Conservation (phyloP, 2,329 filamentous ascomycete genomes). For the Botrytis fabae region DNA sequence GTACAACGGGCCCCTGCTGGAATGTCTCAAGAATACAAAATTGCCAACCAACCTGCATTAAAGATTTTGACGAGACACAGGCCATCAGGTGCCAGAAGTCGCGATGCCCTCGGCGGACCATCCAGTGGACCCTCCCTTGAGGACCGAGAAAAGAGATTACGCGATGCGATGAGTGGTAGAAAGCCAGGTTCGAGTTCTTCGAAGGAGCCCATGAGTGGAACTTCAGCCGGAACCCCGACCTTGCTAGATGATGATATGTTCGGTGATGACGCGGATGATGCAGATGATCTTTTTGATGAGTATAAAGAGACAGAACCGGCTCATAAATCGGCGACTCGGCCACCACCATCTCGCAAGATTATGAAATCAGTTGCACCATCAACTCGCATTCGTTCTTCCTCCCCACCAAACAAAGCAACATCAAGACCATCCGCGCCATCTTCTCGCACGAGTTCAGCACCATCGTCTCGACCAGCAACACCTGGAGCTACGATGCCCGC, state of each 20-base stretch:
- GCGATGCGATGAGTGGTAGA: constrained; percentile 32
- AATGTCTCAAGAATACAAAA: constrained; percentile 56
- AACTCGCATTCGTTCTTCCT: constrained; percentile 10
- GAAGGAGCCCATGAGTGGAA: constrained; percentile 31
- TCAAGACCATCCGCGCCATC: neutral
- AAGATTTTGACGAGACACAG: constrained; percentile 41
- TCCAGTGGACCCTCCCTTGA: constrained; percentile 35
- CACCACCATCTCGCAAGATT: constrained; percentile 20
- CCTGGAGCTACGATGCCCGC: constrained; percentile 14
- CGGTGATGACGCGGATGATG: constrained; percentile 29
- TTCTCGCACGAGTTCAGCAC: neutral
- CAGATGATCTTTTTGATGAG: constrained; percentile 36
- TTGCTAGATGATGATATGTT: constrained; percentile 32
- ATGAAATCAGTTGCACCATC: constrained; percentile 10
- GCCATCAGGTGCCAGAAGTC: constrained; percentile 28
- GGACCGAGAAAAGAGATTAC: constrained; percentile 42
- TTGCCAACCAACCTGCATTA: constrained; percentile 43
- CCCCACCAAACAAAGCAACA: constrained; percentile 6
- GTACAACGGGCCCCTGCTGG: constrained; percentile 52
- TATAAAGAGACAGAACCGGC: neutral
- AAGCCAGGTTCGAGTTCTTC: constrained; percentile 5
- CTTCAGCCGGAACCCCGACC: neutral
- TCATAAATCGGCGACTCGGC: constrained; percentile 9
- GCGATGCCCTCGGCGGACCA: constrained; percentile 28
- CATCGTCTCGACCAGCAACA: constrained; percentile 11